Evolutionary conservation across 2,329 filamentous ascomycete species (phyloP).

Genomic region (Pseudocercospora fijiensis): DNA sequence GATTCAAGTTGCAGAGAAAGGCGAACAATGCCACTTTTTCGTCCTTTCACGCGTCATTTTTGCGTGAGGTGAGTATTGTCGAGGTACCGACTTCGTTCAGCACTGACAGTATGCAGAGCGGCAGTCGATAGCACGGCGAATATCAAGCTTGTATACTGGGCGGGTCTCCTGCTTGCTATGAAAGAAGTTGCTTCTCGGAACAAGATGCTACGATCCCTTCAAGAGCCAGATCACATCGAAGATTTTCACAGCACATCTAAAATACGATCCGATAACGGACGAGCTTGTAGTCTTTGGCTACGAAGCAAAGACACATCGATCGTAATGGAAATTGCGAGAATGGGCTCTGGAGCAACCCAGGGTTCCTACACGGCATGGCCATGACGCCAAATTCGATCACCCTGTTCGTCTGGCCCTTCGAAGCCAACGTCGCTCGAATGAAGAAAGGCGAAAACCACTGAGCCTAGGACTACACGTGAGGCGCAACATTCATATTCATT

Average conservation of each 20-base stretch:
- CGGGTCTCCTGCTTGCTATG: conserved; percentile 54
- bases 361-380: conserved; percentile 44
- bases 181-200: conserved; percentile 51
- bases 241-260: conserved; percentile 49
- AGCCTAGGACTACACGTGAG: conserved; percentile 38
- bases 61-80: conserved; percentile 20
- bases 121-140: conserved; percentile 57
- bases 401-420: conserved; percentile 42
- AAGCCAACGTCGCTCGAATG: conserved; percentile 39
- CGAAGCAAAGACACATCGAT: conserved; percentile 45
- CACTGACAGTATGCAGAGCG: conserved; percentile 13
- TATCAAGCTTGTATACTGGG: conserved; percentile 61
- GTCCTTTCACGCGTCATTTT: conserved; percentile 53
- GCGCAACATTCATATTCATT: conserved; percentile 31
- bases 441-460: conserved; percentile 44
- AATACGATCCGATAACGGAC: conserved; percentile 45
- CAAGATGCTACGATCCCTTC: conserved; percentile 43
- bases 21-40: conserved; percentile 50
- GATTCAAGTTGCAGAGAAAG: conserved; percentile 43
- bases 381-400: conserved; percentile 44
- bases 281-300: conserved; percentile 47
- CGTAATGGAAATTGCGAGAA: conserved; percentile 41
- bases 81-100: neutral
- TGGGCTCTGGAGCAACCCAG: conserved; percentile 42
- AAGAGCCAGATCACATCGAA: conserved; percentile 42